Evolutionary conservation across 768 basidiomycete genomes (phyloP).

Genomic region (Pulveroboletus sp.): DNA sequence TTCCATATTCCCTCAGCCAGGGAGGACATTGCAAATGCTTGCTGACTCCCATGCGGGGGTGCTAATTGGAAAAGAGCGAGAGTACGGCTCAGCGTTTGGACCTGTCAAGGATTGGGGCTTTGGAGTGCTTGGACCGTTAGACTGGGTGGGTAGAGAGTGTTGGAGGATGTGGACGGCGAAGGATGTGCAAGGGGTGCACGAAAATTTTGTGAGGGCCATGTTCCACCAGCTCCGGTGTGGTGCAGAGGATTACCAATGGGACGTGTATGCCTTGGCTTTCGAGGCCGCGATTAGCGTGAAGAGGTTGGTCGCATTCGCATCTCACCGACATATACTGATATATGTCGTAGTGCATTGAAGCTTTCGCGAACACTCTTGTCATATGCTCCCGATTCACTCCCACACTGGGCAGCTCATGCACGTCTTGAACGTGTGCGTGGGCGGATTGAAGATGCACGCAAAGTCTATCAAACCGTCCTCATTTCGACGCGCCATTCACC

Average conservation of each 20-base stretch:
- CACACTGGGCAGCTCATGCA: slow-evolving; percentile 76
- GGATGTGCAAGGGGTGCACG: slow-evolving; percentile 53
- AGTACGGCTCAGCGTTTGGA: slow-evolving; percentile 60
- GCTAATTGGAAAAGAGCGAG: slow-evolving; percentile 62
- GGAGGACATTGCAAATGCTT: slow-evolving; percentile 31
- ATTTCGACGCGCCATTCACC: slow-evolving; percentile 40
- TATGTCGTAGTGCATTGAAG: slow-evolving; percentile 55
- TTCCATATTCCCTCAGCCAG: slow-evolving; percentile 49
- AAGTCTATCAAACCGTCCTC: slow-evolving; percentile 71
- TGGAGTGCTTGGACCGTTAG: slow-evolving; percentile 54
- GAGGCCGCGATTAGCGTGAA: slow-evolving; percentile 61
- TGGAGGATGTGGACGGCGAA: slow-evolving; percentile 43
- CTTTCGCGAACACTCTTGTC: slow-evolving; percentile 66
- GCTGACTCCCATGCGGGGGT: slow-evolving; percentile 66
- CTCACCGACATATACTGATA: slow-evolving; percentile 10
- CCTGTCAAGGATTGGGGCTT: slow-evolving; percentile 66
- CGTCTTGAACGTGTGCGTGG: slow-evolving; percentile 68
- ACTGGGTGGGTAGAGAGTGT: slow-evolving; percentile 35
- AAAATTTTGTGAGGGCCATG: slow-evolving; percentile 49
- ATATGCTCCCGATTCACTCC: slow-evolving; percentile 50
- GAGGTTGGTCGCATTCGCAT: slow-evolving; percentile 38
- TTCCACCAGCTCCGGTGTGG: slow-evolving; percentile 56
- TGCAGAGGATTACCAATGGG: slow-evolving; percentile 59
- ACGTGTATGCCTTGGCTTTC: slow-evolving; percentile 61
- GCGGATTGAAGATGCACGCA: slow-evolving; percentile 65